phyloP scores from a whole-genome alignment of 768 basidiomycete genomes.

The Calocybe indica region DNA sequence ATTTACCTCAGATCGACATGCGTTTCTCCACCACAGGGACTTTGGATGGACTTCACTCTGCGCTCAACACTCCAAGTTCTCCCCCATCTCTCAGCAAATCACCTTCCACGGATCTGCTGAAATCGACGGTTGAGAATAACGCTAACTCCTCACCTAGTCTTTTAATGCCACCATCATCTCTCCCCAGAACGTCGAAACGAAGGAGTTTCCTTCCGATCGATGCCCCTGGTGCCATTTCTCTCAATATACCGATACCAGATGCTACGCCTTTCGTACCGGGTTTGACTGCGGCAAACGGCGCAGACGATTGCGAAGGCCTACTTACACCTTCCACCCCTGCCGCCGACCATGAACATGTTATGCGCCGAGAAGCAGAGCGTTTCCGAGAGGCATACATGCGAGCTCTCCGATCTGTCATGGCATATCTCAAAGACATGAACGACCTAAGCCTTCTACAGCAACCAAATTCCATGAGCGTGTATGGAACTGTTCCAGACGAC shows the following conservation, averaged over 20 bases:
- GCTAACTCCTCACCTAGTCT: slow-evolving; percentile 23
- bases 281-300: slow-evolving; percentile 36
- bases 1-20: slow-evolving; percentile 59
- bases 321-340: slow-evolving; percentile 40
- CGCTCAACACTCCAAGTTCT: slow-evolving; percentile 23
- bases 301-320: slow-evolving; percentile 24
- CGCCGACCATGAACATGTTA: slow-evolving; percentile 40
- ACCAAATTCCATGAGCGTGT: slow-evolving; percentile 48
- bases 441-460: slow-evolving; percentile 78
- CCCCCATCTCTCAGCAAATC: slow-evolving; percentile 16
- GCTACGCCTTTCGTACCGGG: slow-evolving; percentile 55
- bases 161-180: slow-evolving; percentile 37
- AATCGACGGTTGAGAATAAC: slow-evolving; percentile 12
- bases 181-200: slow-evolving; percentile 57
- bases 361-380: slow-evolving; percentile 66
- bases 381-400: slow-evolving; percentile 67
- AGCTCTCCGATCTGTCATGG: slow-evolving; percentile 88
- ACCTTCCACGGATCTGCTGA: slow-evolving; percentile 21
- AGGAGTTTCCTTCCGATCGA: slow-evolving; percentile 89
- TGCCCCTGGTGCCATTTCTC: slow-evolving; percentile 41
- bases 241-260: slow-evolving; percentile 60
- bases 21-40: slow-evolving; percentile 68
- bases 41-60: slow-evolving; percentile 40
- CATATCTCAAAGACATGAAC: slow-evolving; percentile 93
- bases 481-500: slow-evolving; percentile 47